Percentiles rank a stretch among this genome's conserved stretches.
phyloP scores from a whole-genome alignment of 345 rosid genomes.

The Schrenkiella parvula region DNA sequence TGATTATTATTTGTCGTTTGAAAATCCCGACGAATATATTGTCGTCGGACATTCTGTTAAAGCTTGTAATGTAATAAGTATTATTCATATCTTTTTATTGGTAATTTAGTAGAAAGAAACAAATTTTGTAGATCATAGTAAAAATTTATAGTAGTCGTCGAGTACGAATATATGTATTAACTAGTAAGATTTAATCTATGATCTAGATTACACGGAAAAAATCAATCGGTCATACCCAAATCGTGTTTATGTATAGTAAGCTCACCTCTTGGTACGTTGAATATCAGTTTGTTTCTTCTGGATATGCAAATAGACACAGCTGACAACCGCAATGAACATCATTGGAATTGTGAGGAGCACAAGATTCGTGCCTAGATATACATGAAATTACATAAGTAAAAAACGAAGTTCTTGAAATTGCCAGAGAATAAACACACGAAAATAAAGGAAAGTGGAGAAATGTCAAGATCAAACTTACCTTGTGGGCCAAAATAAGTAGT shows the following conservation, averaged over 20 bases:
- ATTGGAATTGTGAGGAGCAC: not conserved
- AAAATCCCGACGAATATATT: no score
- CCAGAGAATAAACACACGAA: not conserved
- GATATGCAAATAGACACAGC: not conserved
- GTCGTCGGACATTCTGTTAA: no score
- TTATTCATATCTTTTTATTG: no score
- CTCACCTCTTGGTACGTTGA: not conserved
- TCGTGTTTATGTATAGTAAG: not conserved
- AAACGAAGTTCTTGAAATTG: not conserved
- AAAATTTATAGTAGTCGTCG: no score
- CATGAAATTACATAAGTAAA: not conserved
- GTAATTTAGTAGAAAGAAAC: no score
- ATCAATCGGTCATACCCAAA: not conserved
- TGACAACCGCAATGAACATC: not conserved
- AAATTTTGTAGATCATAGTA: not conserved
- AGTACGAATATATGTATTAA: no score
- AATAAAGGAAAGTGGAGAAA: not conserved
- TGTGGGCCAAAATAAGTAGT: slow-evolving; percentile 13
- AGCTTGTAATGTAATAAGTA: no score
- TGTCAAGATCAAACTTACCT: not conserved
- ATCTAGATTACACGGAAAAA: not conserved
- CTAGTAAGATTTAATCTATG: not conserved
- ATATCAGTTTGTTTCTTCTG: not conserved
- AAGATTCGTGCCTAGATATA: not conserved
- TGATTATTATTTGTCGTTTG: no score